phyloP scores from a whole-genome alignment of 805 yeast genomes.

The Saturnispora silvae region DNA sequence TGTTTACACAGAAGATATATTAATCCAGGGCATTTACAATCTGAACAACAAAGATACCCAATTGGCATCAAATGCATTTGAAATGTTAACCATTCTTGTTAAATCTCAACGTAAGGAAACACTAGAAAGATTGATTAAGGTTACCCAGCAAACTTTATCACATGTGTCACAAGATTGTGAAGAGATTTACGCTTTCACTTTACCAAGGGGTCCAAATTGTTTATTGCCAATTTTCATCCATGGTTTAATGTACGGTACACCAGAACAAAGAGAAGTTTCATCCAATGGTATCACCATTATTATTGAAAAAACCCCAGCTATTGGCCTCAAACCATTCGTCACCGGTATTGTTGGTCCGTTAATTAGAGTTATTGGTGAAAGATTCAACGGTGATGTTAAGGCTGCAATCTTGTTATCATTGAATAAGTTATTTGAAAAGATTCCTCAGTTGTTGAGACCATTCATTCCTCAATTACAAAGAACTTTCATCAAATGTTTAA shows the following conservation, averaged over 20 bases:
- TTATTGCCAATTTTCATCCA: slow-evolving; percentile 85
- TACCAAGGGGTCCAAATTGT: slow-evolving; percentile 80
- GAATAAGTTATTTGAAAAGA: slow-evolving; percentile 63
- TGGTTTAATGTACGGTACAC: slow-evolving; percentile 88
- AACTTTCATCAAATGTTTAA: slow-evolving; percentile 85
- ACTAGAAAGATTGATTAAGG: slow-evolving; percentile 65
- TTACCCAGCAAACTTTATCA: slow-evolving; percentile 67
- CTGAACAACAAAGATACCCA: slow-evolving; percentile 59
- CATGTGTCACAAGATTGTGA: slow-evolving; percentile 52
- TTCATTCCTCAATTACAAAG: slow-evolving; percentile 96
- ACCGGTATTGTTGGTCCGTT: slow-evolving; percentile 94
- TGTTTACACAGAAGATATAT: slow-evolving; percentile 65
- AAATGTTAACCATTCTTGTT: slow-evolving; percentile 55
- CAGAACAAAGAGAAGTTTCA: slow-evolving; percentile 72
- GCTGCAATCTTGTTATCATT: slow-evolving; percentile 87
- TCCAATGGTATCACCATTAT: slow-evolving; percentile 86
- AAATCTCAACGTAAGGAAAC: slow-evolving; percentile 65
- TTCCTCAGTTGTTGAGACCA: slow-evolving; percentile 87
- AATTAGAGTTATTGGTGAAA: slow-evolving; percentile 95
- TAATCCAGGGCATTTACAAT: slow-evolving; percentile 55
- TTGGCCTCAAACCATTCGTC: slow-evolving; percentile 73
- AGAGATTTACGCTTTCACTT: slow-evolving; percentile 62
- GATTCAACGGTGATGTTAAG: slow-evolving; percentile 83
- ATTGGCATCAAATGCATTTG: slow-evolving; percentile 56
- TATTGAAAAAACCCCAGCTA: slow-evolving; percentile 77